These are phyloP conservation scores for Sordariomycetes sp. DNA, from an alignment of 2,329 filamentous ascomycete genomes.

Conservation along the genomic window DNA sequence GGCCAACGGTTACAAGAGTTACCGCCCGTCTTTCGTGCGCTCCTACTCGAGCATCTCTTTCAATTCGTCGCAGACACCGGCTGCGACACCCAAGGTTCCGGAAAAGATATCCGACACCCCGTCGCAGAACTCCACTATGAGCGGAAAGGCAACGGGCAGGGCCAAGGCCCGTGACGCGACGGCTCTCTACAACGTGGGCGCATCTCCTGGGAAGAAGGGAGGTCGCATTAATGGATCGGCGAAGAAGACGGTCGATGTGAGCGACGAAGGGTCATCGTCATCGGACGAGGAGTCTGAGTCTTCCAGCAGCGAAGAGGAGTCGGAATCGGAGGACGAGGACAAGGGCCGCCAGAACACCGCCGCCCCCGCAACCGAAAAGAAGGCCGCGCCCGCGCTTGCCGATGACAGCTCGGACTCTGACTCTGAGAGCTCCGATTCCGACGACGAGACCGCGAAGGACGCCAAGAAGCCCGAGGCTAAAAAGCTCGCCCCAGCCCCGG, in stretches of 20 bases:
- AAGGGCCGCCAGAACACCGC: not conserved
- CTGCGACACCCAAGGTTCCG: not conserved
- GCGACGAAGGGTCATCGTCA: not conserved
- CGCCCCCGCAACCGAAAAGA: not conserved
- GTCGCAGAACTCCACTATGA: not conserved
- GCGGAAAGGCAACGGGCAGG: not conserved
- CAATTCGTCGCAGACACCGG: not conserved
- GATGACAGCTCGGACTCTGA: not conserved
- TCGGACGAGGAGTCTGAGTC: not conserved
- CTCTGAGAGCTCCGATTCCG: not conserved
- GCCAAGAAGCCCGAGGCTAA: not conserved
- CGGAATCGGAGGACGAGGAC: not conserved
- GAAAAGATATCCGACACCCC: not conserved
- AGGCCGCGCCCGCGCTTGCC: not conserved
- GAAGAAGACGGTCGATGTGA: not conserved
- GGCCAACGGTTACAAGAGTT: not conserved
- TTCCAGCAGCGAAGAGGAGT: not conserved
- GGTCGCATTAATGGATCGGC: not conserved
- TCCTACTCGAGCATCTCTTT: not conserved
- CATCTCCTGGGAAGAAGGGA: not conserved
- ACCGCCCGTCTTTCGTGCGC: not conserved
- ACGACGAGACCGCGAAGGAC: not conserved
- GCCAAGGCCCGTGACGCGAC: not conserved
- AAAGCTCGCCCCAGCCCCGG: not conserved
- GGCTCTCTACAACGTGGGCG: not conserved